Evolutionary conservation across 2,329 filamentous ascomycete species (phyloP).

Genomic region (Fusarium sacchari): DNA sequence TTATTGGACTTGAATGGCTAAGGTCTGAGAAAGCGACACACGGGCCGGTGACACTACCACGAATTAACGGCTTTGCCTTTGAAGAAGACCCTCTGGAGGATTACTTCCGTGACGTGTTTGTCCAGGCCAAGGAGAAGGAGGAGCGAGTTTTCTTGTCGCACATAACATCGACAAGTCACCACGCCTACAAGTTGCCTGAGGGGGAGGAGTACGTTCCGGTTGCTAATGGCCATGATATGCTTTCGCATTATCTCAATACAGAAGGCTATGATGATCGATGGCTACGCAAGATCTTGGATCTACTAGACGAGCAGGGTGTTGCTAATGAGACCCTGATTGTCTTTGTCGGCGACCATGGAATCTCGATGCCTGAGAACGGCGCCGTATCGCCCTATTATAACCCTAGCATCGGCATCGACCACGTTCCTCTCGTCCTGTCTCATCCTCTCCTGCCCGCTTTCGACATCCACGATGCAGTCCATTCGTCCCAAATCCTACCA

Average conservation of each 20-base stretch:
- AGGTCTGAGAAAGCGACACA: constrained; percentile 44
- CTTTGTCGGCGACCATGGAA: constrained; percentile 49
- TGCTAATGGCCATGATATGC: constrained; percentile 41
- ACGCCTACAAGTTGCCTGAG: constrained; percentile 45
- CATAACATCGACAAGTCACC: constrained; percentile 44
- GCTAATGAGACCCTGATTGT: constrained; percentile 49
- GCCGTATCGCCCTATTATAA: constrained; percentile 47
- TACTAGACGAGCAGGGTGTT: constrained; percentile 47
- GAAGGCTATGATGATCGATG: constrained; percentile 48
- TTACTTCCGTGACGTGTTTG: constrained; percentile 48
- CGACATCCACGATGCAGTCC: constrained; percentile 44
- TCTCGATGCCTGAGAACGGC: constrained; percentile 47
- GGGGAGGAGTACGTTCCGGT: constrained; percentile 43
- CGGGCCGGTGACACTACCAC: constrained; percentile 42
- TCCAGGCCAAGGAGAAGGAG: constrained; percentile 44
- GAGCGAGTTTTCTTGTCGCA: constrained; percentile 34
- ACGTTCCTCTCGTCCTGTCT: constrained; percentile 47
- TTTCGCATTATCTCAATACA: constrained; percentile 47
- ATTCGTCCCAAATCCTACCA: constrained; percentile 46
- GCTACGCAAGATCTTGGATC: constrained; percentile 44
- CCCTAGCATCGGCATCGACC: constrained; percentile 43
- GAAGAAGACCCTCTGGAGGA: constrained; percentile 46
- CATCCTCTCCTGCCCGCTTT: constrained; percentile 46
- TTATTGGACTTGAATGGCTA: constrained; percentile 46
- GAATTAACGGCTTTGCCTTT: constrained; percentile 51